Evolutionary conservation across 306 rosid genomes (phyloP), one percentile per base, ranked within the genome.

Genomic region (Prinsepia uniflora): DNA sequence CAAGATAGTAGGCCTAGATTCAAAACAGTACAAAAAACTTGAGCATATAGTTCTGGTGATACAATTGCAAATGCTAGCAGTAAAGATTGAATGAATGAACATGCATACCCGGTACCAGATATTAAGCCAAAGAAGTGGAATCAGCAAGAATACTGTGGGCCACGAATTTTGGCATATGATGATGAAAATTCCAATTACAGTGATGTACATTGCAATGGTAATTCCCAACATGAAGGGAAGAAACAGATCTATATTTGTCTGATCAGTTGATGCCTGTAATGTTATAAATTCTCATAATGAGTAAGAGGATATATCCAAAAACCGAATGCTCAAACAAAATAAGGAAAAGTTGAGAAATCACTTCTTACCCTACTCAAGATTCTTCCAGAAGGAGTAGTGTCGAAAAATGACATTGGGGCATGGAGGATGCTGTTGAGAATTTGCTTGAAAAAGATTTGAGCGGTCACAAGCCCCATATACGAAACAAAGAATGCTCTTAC

Each of bases 331-430:
- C 18, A 18, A 53, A 53, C 11, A 53, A 22, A 53, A 53, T 30
- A 53, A 17, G 8, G 10, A 53, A 53, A 18, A 53, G 24, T 9
- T 6, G 8, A 3, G 46, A 15, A 7, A 61, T 39, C 7, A 8
- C 13, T 36, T 13, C 22, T 81, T 86, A 93, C 98, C 89, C 99
- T 84, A 73, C 99, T 94, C 36, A 94, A 82, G 68, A 94, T 78
- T 83, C 99, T 83, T 56, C 99, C 99, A 0, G 99, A 94, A 75
- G 99, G 99, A 20, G 99, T 94, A 20, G 99, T 94, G 70, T 94
- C 99, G 39, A 90, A 94, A 85, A 94, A 94, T 65, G 99, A 83
- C 97, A 94, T 91, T 69, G 97, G 99, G 40, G 99, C 99, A 82
- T 86, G 99, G 63, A 91, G 80, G 81, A 94, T 86, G 87, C 97